Evolutionary conservation across 345 rosid genomes (phyloP).

Genomic region (Nephelium lappaceum): DNA sequence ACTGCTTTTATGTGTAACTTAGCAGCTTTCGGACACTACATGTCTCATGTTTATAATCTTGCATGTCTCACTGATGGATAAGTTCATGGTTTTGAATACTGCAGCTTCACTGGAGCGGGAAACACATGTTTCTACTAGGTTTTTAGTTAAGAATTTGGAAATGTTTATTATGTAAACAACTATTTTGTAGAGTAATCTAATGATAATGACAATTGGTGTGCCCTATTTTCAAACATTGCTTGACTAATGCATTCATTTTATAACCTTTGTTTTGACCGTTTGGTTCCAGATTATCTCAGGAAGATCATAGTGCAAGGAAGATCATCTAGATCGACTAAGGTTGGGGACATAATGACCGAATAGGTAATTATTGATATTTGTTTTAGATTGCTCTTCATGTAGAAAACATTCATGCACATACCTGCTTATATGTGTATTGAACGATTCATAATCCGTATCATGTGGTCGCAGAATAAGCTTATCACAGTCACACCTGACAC

Average conservation of each 20-base stretch:
- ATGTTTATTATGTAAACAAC: background rate
- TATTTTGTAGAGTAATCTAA: background rate
- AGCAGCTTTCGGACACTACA: too few relatives aligned
- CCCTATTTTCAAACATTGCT: background rate
- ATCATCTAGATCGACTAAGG: constrained; percentile 97
- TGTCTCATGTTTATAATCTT: too few relatives aligned
- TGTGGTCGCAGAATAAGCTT: constrained; percentile 72
- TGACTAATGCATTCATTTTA: background rate
- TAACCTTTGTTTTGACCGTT: constrained; percentile 3
- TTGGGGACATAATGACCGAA: constrained; percentile 98
- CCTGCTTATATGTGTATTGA: too few relatives aligned
- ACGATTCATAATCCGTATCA: background rate
- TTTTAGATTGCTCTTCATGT: background rate
- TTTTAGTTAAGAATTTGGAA: background rate
- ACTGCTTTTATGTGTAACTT: background rate
- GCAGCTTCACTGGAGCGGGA: too few relatives aligned
- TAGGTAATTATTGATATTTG: constrained; percentile 55
- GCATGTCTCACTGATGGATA: too few relatives aligned
- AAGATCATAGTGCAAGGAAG: constrained; percentile 98
- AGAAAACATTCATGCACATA: too few relatives aligned
- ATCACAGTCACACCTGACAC: constrained; percentile 91
- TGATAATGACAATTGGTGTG: too few relatives aligned
- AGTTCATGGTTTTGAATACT: too few relatives aligned
- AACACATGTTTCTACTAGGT: background rate
- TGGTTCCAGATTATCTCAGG: constrained; percentile 76